phyloP scores from a whole-genome alignment of 2,329 filamentous ascomycete genomes.

The Monilinia fructicola region DNA sequence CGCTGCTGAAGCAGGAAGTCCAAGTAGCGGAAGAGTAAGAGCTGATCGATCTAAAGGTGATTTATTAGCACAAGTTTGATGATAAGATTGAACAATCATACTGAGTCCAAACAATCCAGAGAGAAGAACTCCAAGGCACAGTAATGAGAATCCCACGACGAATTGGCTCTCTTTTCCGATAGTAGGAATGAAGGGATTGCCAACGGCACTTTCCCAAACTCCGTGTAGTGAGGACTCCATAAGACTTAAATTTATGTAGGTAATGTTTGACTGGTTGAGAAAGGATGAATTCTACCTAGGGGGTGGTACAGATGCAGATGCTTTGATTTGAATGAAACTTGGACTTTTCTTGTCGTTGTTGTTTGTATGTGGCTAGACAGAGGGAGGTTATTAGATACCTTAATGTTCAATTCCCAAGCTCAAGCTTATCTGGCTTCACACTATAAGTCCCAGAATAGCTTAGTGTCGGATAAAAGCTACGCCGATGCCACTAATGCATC shows the following conservation, averaged over 20 bases:
- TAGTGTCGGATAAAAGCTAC: slow-evolving; percentile 26
- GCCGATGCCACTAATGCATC: slow-evolving; percentile 26
- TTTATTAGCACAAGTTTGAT: slow-evolving; percentile 25
- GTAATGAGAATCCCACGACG: slow-evolving; percentile 71
- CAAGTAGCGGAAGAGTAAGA: slow-evolving; percentile 72
- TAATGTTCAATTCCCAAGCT: not conserved
- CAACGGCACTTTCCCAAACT: slow-evolving; percentile 90
- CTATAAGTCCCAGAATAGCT: slow-evolving; percentile 10
- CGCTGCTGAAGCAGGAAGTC: slow-evolving; percentile 81
- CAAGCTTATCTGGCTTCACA: slow-evolving; percentile 31
- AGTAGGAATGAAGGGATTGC: slow-evolving; percentile 77
- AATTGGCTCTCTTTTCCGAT: slow-evolving; percentile 85
- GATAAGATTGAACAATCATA: slow-evolving; percentile 47
- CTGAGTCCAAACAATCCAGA: slow-evolving; percentile 83
- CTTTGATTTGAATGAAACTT: not conserved
- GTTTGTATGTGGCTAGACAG: not conserved
- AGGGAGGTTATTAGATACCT: not conserved
- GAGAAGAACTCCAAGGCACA: slow-evolving; percentile 69
- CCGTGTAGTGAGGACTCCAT: slow-evolving; percentile 83
- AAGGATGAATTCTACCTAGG: not conserved
- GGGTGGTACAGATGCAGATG: slow-evolving; percentile 2
- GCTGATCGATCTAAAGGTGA: slow-evolving; percentile 70
- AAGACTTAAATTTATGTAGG: slow-evolving; percentile 42
- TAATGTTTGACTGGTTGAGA: not conserved
- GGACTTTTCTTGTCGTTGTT: not conserved